Percentiles rank a stretch among this genome's conserved stretches.
These are phyloP conservation scores for Heterobasidion occidentale DNA, from an alignment of 1,284 basidiomycete genomes.

Conservation along the genomic window DNA sequence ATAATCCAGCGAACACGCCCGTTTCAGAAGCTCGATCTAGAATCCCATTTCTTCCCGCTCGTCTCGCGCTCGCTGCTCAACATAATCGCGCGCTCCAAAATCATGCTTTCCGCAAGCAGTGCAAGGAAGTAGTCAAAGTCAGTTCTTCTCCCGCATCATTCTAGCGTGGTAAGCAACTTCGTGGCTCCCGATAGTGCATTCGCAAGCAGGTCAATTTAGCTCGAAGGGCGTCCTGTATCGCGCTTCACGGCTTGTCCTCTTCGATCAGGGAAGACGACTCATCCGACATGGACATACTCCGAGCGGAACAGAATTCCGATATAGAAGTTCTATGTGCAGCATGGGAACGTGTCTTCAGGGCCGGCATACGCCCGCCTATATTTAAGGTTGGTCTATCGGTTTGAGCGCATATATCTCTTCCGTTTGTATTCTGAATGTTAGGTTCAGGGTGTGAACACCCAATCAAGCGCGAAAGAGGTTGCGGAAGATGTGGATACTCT, in stretches of 20 bases:
- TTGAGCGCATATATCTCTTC: neutral
- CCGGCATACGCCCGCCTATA: conserved; percentile 30
- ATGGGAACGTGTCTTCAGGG: conserved; percentile 41
- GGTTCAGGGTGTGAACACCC: neutral
- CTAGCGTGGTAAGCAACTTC: neutral
- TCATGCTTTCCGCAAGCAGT: conserved; percentile 33
- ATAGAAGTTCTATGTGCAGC: conserved; percentile 30
- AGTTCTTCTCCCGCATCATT: neutral
- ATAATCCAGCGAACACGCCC: neutral
- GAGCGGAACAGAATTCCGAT: conserved; percentile 17
- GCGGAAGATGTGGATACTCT: neutral
- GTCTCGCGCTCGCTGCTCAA: conserved; percentile 42
- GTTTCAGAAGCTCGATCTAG: conserved; percentile 48
- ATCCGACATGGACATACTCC: neutral
- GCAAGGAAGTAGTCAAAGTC: conserved; percentile 43
- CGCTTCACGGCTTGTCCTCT: neutral
- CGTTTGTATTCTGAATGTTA: neutral
- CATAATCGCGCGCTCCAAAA: conserved; percentile 48
- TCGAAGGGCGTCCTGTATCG: neutral
- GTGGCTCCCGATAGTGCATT: neutral
- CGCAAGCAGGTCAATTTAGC: neutral
- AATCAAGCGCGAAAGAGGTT: neutral
- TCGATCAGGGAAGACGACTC: neutral
- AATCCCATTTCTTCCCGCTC: conserved; percentile 38
- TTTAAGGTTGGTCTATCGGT: conserved; percentile 39